These are phyloP conservation scores for Chlorella sp. DNA, from an alignment of 139 green algal species.

Conservation along the genomic window DNA sequence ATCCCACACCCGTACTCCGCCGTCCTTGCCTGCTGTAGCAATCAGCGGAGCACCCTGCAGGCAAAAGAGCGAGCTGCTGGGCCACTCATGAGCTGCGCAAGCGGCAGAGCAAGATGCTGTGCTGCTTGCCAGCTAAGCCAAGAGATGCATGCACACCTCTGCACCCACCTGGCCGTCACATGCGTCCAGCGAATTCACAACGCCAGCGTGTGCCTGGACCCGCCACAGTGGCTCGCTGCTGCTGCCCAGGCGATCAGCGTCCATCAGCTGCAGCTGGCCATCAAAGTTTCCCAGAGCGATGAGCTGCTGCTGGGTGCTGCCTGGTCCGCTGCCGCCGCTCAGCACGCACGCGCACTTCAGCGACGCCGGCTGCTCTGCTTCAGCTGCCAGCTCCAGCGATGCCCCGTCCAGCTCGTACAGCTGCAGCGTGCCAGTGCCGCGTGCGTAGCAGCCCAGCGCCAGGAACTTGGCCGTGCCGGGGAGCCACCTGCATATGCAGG, in stretches of 20 bases:
- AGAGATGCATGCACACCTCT: background rate
- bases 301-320: constrained; percentile 54
- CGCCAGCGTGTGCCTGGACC: constrained; percentile 77
- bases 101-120: too few species aligned
- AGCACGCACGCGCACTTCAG: constrained; percentile 85
- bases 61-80: too few species aligned
- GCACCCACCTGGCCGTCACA: constrained; percentile 68
- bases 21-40: constrained; percentile 85
- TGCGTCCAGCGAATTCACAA: constrained; percentile 88
- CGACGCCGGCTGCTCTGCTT: constrained; percentile 61
- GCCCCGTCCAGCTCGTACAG: constrained; percentile 63
- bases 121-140: background rate
- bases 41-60: constrained; percentile 77
- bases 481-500: constrained; percentile 77
- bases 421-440: constrained; percentile 81
- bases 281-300: constrained; percentile 81
- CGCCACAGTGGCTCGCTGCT: constrained; percentile 57
- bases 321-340: constrained; percentile 57
- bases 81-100: too few species aligned
- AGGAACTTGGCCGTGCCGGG: constrained; percentile 85
- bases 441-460: constrained; percentile 72
- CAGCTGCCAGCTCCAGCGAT: constrained; percentile 64
- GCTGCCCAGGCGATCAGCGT: constrained; percentile 66
- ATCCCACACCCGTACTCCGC: constrained; percentile 92
- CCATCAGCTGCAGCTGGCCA: constrained; percentile 81